Evolutionary conservation across 495 filamentous ascomycete genomes (phyloP), one percentile per base, ranked within the genome.

Genomic region (Apiosordaria backusii): DNA sequence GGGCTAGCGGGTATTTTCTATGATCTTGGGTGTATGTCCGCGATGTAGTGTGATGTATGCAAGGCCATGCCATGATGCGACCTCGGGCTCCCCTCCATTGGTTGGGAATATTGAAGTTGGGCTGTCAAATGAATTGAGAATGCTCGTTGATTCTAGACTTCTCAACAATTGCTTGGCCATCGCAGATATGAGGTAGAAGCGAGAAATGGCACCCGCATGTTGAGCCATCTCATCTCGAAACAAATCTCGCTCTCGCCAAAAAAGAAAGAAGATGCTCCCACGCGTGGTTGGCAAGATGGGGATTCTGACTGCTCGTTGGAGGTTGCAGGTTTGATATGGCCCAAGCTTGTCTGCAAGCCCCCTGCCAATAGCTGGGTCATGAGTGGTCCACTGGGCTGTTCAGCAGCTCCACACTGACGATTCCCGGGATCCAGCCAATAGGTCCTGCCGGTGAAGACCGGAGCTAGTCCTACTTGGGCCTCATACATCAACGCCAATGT

Each of bases 401-500:
- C 59, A 61, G 59, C 59, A 61, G 59, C 59, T 61, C 59, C 59
- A 61, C 59, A 40, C 29, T 27, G 27, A 61, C 21, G 21, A 18
- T 61, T 35, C 27, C n/a, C 15, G 3, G 59, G 26, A 35, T 40
- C 27, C 29, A 27, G 21, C 59, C 59, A 61, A 61, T 61, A 18
- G 59, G 19, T 16, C 16, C 2, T n/a, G 24, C 26, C 59, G 59
- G 25, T 45, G 15, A 35, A 18, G 18, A 19, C 59, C 59, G 59
- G 59, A 21, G 26, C 59, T 61, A 61, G n/a, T 18, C 59, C 26
- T 2, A 45, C 29, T 27, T 61, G 13, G 59, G 59, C n/a, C 27
- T 50, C 59, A 40, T 61, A 45, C 59, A 61, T 59, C 19, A 45
- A 45, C 35, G 35, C 35, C 35, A 45, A 45, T 45, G 35, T 45